Conservation (phyloP, 1,139 yeast species). For the Scheffersomyces cryptocercus region DNA sequence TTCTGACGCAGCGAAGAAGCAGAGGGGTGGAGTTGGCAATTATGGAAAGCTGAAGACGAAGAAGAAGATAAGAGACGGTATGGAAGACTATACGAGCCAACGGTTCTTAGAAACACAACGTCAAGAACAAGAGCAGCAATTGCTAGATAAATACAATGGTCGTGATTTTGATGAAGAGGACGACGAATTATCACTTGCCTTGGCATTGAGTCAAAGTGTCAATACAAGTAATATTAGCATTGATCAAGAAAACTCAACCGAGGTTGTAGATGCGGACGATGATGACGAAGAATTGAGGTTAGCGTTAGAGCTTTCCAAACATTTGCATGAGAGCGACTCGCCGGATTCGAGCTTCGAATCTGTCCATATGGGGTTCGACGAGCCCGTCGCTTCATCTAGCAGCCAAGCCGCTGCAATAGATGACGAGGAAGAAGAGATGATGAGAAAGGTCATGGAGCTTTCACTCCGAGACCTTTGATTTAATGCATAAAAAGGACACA, state of each 20-base stretch:
- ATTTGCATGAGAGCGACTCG: conserved; percentile 2
- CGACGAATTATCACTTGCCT: conserved; percentile 52
- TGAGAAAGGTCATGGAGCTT: conserved; percentile 15
- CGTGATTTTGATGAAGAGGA: conserved; percentile 40
- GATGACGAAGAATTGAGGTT: conserved; percentile 26
- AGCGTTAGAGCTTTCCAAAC: conserved; percentile 20
- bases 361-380: neutral
- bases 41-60: conserved; percentile 19
- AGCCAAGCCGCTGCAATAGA: neutral
- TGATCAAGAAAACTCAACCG: neutral
- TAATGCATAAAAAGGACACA: conserved; percentile 4
- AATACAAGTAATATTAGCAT: conserved; percentile 2
- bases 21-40: conserved; percentile 19
- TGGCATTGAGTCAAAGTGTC: conserved; percentile 51
- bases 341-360: neutral
- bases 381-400: neutral
- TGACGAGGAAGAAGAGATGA: conserved; percentile 14
- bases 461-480: conserved; percentile 17
- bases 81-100: conserved; percentile 36
- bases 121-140: conserved; percentile 18
- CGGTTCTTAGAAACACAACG: conserved; percentile 13
- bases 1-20: conserved; percentile 9
- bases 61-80: conserved; percentile 32
- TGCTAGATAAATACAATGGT: conserved; percentile 46
- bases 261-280: neutral